Conservation (phyloP, 108 stramenopile genomes). For the Thalassiosira profunda region DNA sequence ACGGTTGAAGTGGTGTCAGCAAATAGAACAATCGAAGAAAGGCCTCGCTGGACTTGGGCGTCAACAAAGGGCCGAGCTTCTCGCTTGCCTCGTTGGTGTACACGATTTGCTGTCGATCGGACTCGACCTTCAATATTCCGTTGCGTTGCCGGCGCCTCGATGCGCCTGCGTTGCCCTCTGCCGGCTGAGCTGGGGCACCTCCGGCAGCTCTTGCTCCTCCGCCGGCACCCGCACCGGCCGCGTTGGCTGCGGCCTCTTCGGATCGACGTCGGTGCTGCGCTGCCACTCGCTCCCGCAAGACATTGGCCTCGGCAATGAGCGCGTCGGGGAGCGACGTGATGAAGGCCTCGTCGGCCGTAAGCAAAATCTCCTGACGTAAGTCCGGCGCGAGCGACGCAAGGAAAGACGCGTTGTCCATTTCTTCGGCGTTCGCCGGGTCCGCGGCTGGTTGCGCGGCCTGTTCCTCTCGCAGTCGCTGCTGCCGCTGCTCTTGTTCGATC, state of each 20-base stretch:
- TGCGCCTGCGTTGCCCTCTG: slow-evolving; percentile 1
- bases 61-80: slow-evolving; percentile 53
- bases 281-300: slow-evolving; percentile 87
- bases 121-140: slow-evolving; percentile 60
- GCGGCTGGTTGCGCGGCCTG: slow-evolving; percentile 69
- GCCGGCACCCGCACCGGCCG: slow-evolving; percentile 6
- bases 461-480: slow-evolving; percentile 61
- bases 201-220: slow-evolving; percentile 10
- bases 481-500: slow-evolving; percentile 92
- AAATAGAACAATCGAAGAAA: slow-evolving; percentile 74
- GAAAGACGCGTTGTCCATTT: slow-evolving; percentile 93
- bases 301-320: slow-evolving; percentile 89
- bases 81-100: slow-evolving; percentile 38
- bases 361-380: slow-evolving; percentile 90
- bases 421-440: slow-evolving; percentile 90
- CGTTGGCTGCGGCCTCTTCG: slow-evolving; percentile 26
- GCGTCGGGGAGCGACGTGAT: slow-evolving; percentile 84
- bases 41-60: slow-evolving; percentile 52
- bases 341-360: slow-evolving; percentile 88
- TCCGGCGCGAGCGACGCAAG: slow-evolving; percentile 92
- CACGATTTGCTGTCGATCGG: slow-evolving; percentile 50
- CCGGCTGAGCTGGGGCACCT: neutral
- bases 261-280: slow-evolving; percentile 40
- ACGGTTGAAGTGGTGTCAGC: slow-evolving; percentile 79
- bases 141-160: slow-evolving; percentile 42